These are phyloP conservation scores for Cryptococcus jaspeensis DNA, from an alignment of 1,284 basidiomycete genomes.

Conservation along the genomic window DNA sequence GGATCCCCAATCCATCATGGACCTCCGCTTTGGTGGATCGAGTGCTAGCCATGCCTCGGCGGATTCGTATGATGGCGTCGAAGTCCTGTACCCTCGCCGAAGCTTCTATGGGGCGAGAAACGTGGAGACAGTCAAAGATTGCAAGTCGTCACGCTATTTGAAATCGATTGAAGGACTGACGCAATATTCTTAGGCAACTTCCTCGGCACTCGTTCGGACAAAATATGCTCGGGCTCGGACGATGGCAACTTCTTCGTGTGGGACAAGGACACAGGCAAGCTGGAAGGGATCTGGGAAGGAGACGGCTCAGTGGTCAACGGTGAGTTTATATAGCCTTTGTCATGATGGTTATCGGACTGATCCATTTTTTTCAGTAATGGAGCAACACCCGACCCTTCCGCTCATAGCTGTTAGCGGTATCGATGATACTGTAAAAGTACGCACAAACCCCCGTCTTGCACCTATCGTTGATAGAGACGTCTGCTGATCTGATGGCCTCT, in stretches of 20 bases:
- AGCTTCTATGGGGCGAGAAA: conserved; percentile 76
- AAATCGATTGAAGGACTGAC: background rate
- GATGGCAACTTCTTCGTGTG: conserved; percentile 76
- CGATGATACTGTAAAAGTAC: conserved; percentile 80
- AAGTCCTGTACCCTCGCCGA: conserved; percentile 66
- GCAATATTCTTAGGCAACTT: conserved; percentile 66
- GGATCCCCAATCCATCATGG: conserved; percentile 13
- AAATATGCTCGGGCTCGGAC: conserved; percentile 82
- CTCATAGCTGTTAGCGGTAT: conserved; percentile 85
- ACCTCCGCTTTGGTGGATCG: conserved; percentile 5
- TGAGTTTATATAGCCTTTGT: conserved; percentile 15
- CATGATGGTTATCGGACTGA: background rate
- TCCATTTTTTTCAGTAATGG: conserved; percentile 55
- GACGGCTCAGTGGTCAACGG: conserved; percentile 77
- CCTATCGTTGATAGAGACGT: no score
- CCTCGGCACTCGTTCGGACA: conserved; percentile 72
- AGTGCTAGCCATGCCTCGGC: conserved; percentile 8
- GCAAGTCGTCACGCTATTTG: conserved; percentile 54
- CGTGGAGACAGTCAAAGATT: conserved; percentile 85
- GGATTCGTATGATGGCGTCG: conserved; percentile 49
- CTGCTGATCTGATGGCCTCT: background rate
- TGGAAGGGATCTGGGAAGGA: conserved; percentile 79
- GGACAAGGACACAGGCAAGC: conserved; percentile 64
- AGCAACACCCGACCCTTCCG: conserved; percentile 75
- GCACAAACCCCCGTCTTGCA: no score